A percentile compares a stretch with the other conserved stretches of the same genome.
These are phyloP conservation scores for Cystofilobasidium bisporidii DNA, from an alignment of 768 basidiomycete species.

Conservation along the genomic window DNA sequence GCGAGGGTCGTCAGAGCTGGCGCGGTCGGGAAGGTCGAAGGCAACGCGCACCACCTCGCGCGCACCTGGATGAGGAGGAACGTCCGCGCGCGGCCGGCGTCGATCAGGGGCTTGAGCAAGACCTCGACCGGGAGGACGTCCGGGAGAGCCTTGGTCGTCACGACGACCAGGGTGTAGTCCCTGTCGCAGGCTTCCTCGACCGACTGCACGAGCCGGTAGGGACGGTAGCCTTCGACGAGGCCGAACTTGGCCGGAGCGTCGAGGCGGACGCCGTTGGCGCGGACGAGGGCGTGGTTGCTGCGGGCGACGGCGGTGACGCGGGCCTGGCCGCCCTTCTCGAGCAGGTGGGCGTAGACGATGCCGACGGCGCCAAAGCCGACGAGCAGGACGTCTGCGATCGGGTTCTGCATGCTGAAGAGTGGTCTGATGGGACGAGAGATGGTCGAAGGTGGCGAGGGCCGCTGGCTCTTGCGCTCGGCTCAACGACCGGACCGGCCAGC, in stretches of 20 bases:
- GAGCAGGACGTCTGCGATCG: conserved; percentile 40
- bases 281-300: conserved; percentile 54
- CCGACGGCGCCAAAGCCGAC: conserved; percentile 54
- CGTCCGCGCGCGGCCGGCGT: conserved; percentile 43
- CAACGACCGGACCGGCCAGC: too few species aligned
- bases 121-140: conserved; percentile 53
- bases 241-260: conserved; percentile 53
- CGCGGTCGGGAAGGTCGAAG: too few species aligned
- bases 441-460: background rate
- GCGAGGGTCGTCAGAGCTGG: too few species aligned
- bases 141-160: conserved; percentile 63
- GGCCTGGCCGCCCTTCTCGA: conserved; percentile 46
- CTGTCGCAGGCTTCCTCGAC: conserved; percentile 54
- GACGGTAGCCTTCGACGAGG: conserved; percentile 51
- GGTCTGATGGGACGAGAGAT: background rate
- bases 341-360: conserved; percentile 42
- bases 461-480: background rate
- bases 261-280: conserved; percentile 52
- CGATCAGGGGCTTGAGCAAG: conserved; percentile 45
- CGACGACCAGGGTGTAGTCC: conserved; percentile 55
- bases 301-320: conserved; percentile 64
- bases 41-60: background rate
- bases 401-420: background rate
- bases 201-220: conserved; percentile 53
- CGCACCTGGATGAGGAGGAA: conserved; percentile 47